Base-by-base conservation (phyloP, 2,329 filamentous ascomycete species). In the Cladosporium sp. region DNA sequence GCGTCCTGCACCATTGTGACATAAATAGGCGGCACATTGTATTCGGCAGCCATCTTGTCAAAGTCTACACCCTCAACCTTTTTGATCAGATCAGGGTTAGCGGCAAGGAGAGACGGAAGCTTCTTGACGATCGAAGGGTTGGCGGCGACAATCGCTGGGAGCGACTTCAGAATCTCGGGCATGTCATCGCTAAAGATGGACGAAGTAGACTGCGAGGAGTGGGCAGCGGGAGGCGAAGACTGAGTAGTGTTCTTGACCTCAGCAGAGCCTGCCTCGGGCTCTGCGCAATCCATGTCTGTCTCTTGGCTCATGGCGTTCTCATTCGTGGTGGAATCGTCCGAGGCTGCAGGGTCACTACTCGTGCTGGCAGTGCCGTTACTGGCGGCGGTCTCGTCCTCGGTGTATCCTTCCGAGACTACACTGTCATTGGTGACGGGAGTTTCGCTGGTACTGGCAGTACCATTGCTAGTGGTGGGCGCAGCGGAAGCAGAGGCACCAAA, bases 401-500 rank as follows among this genome's bases (percentile, higher is more conserved):
- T 53, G 12, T 23, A 26, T 3, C 1, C 14, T 1, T 53, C 7
- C 2, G 28, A 16, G 26, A 7, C 49, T 18, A 8, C 49, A 7
- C 11, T 53, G 26, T 5, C 26, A 7, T 53, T 53, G 23, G 49
- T 12, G 28, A 53, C 7, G 18, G 14, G 23, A 29, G 10, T 8
- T 5, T 10, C n/a, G 8, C n/a, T 46, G 40, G 40, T 8, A 8
- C 40, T 46, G 40, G 40, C 40, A 21, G 8, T 46, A 10, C 40
- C 40, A 12, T 23, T 46, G 5, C 6, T 21, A 21, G 40, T 46
- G n/a, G 40, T 23, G 16, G 23, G 16, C 21, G 33, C 23, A 1
- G 49, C 8, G 23, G 49, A 40, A 10, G 33, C 61, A 18, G 68
- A 60, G 11, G 66, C 65, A 35, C 65, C 62, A 21, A 49, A 61